Evolutionary conservation across 2,329 filamentous ascomycete species (phyloP).

Genomic region (Colletotrichum viniferum): DNA sequence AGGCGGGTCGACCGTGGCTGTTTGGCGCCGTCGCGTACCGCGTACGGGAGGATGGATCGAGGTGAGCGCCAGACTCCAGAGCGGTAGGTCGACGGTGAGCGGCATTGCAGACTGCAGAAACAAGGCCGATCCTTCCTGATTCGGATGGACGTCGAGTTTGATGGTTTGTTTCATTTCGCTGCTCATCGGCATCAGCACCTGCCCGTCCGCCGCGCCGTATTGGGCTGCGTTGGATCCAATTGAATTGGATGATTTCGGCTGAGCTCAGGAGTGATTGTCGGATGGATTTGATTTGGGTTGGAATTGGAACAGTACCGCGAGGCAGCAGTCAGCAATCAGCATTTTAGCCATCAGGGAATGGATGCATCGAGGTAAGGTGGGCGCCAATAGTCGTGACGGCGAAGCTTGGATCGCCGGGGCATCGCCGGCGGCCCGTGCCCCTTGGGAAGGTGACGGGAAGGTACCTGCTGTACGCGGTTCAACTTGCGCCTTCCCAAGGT

Average conservation of each 20-base stretch:
- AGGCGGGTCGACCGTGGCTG: background rate
- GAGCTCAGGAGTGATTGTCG: background rate
- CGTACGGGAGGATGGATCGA: background rate
- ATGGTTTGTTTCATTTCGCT: background rate
- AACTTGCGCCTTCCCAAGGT: background rate
- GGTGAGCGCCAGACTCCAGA: background rate
- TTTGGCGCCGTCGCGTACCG: background rate
- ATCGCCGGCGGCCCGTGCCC: conserved; percentile 10
- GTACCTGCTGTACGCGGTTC: background rate
- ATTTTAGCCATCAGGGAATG: background rate
- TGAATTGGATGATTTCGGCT: background rate
- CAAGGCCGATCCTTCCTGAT: conserved; percentile 1
- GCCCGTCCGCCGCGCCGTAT: background rate
- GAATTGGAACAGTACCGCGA: background rate
- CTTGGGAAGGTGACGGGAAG: background rate
- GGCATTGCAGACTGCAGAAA: background rate
- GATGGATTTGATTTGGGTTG: background rate
- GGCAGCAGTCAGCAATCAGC: background rate
- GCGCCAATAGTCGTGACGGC: background rate
- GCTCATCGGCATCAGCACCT: background rate
- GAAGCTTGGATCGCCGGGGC: conserved; percentile 3
- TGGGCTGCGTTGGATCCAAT: background rate
- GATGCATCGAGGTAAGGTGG: background rate
- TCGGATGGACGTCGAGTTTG: background rate
- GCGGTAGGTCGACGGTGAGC: background rate